Conservation (phyloP, 2,329 filamentous ascomycete genomes). For the Penicillium occitanis region DNA sequence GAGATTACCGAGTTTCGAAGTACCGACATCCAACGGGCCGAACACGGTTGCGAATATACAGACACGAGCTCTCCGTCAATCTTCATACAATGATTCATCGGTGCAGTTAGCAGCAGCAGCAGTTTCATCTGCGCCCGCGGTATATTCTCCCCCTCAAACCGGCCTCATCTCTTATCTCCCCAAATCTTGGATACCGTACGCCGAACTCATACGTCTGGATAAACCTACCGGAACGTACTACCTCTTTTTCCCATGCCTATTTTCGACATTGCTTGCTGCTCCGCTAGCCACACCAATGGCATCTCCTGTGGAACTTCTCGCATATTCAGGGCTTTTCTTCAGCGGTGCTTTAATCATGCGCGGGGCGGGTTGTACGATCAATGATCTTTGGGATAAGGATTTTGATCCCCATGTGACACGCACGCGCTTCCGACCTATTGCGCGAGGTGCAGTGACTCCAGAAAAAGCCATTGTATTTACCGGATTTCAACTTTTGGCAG, state of each 20-base stretch:
- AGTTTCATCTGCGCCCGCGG: slow-evolving; percentile 21
- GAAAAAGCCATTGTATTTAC: slow-evolving; percentile 47
- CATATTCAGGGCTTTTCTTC: slow-evolving; percentile 42
- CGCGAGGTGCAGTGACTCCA: slow-evolving; percentile 52
- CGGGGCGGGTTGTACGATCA: slow-evolving; percentile 55
- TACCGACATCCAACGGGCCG: not conserved
- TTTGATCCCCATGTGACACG: slow-evolving; percentile 55
- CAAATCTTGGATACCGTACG: slow-evolving; percentile 54
- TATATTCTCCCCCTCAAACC: slow-evolving; percentile 48
- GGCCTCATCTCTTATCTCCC: slow-evolving; percentile 51
- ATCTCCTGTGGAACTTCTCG: slow-evolving; percentile 37
- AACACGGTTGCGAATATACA: not conserved
- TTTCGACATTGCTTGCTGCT: slow-evolving; percentile 49
- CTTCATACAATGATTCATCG: slow-evolving; percentile 8
- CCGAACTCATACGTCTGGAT: slow-evolving; percentile 48
- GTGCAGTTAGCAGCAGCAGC: not conserved
- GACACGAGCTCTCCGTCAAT: not conserved
- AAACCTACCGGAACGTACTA: slow-evolving; percentile 54
- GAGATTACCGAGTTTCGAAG: not conserved
- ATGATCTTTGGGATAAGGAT: slow-evolving; percentile 57
- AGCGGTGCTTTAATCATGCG: slow-evolving; percentile 51
- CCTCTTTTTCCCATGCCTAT: slow-evolving; percentile 54
- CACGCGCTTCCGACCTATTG: slow-evolving; percentile 53
- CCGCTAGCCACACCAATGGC: slow-evolving; percentile 36
- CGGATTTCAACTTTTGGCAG: slow-evolving; percentile 43